A percentile compares a stretch with the other conserved stretches of the same genome.
Conservation (phyloP, 2,329 filamentous ascomycete species). For the Raffaelea deltoideospora region DNA sequence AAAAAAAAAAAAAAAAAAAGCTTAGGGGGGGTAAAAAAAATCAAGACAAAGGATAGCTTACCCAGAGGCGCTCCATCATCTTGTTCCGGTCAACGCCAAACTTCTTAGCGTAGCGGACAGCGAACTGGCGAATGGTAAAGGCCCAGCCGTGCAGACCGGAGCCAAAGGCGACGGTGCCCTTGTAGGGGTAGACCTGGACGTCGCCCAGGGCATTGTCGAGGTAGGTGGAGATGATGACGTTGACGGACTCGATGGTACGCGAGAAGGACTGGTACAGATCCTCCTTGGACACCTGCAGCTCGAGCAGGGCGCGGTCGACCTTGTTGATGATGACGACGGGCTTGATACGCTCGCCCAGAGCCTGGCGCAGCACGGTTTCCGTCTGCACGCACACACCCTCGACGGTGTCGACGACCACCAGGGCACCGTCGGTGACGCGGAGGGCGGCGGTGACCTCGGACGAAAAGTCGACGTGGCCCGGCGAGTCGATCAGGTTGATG, state of each 20-base stretch:
- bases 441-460: conserved; percentile 98
- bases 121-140: conserved; percentile 98
- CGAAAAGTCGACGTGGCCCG: conserved; percentile 99
- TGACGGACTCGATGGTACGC: conserved; percentile 98
- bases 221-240: conserved; percentile 99
- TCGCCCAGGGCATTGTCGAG: conserved; percentile 94
- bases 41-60: conserved; percentile 32
- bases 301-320: conserved; percentile 98
- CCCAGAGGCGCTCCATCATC: conserved; percentile 99
- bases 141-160: conserved; percentile 99
- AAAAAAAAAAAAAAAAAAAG: conserved; percentile 5
- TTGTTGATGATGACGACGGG: conserved; percentile 99
- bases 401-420: conserved; percentile 98
- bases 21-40: neutral
- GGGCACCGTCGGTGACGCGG: conserved; percentile 98
- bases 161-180: conserved; percentile 96
- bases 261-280: conserved; percentile 99
- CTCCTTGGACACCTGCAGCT: conserved; percentile 97
- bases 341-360: conserved; percentile 99
- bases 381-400: conserved; percentile 99
- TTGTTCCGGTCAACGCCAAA: conserved; percentile 99
- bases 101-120: conserved; percentile 94
- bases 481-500: conserved; percentile 99
- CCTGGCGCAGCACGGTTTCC: conserved; percentile 97
- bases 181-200: conserved; percentile 95